Evolutionary conservation across 192 early-diverging fungal genomes (phyloP), one percentile per base, ranked within the genome.

Genomic region (Haplosporangium gracile): DNA sequence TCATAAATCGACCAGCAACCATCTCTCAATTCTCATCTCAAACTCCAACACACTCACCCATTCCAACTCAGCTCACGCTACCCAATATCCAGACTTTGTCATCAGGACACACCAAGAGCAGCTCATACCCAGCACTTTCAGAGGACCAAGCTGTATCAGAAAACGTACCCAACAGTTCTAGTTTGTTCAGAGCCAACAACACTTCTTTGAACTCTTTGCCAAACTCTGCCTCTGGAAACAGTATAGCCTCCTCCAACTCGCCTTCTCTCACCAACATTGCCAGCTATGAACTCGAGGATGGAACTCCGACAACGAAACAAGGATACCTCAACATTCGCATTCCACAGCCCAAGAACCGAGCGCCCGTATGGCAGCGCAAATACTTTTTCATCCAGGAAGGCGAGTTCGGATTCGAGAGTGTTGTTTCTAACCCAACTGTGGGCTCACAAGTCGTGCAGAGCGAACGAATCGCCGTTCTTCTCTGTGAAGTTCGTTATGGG

Each of bases 381-480:
- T 95, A 92, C 82, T 94, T 94, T 71, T 90, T 92, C 65, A 79
- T 95, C 39, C 88, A 92, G 57, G 90, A 95, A 42, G 93, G 93
- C 26, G 88, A 81, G 22, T 91, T 96, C 70, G 89, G 91, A 34
- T 89, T 77, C 38, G 82, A 82, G 39, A 89, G 83, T 22, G 88
- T 91, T 0, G 79, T 87, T 0, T 90, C 90, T n/a, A 82, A 88
- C 34, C 83, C 83, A 18, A 94, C 93, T 43, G 75, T 86, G 26
- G 82, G 93, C 24, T 90, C 91, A 1, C 86, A 77, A 16, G 90
- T 94, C 0, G 88, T 91, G 5, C 79, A 86, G 34, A 91, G 91
- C 18, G 92, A 92, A 24, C 81, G 93, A 18, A 82, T 95, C 47
- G 83, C 87, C 20, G 86, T 96, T 5, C 77, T 94, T 16, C 72